Evolutionary conservation across 768 basidiomycete genomes (phyloP), one percentile per base, ranked within the genome.

Genomic region (Trametes cubensis): DNA sequence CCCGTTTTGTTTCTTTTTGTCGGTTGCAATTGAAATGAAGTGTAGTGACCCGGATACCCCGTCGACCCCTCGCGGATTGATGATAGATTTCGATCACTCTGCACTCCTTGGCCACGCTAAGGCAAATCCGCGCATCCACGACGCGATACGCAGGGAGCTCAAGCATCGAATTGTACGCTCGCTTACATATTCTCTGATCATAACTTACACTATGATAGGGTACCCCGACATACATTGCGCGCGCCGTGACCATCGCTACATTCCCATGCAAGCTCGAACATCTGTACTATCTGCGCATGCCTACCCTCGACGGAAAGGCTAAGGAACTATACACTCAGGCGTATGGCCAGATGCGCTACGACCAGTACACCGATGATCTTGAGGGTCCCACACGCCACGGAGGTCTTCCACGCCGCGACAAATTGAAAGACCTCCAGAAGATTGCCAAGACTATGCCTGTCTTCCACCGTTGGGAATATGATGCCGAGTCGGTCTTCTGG

Each of bases 401-500:
- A 4, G 59, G 51, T 13, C 4, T 25, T 1, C 51, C 42, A 14
- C 34, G 34, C 10, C 34, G 34, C 10, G 34, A 26, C 4, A 2
- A 15, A 10, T 34, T 34, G 2, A 34, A 34, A 10, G 10, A 34
- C 34, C 34, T 34, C 34, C 34, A 10, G 34, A 28, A 23, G 20
- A 18, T 13, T 13, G n/a, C 5, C 18, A 26, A 26, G 42, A 28
- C 21, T 26, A 51, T 53, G 30, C 46, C 15, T 28, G 61, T 50
- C 18, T 4, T 14, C 11, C 64, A 65, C 40, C 54, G 64, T 1
- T 26, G 54, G 18, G 64, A 65, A 6, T 48, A 65, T 42, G 64
- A 65, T 23, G 60, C 48, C 1, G 64, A 65, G 41, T 61, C 64
- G 2, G 48, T 54, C 4, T 65, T 44, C 55, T 65, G 64, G 64